Evolutionary conservation across 805 yeast genomes (phyloP), one percentile per base, ranked within the genome.

Genomic region (Candida arabinofermentans): DNA sequence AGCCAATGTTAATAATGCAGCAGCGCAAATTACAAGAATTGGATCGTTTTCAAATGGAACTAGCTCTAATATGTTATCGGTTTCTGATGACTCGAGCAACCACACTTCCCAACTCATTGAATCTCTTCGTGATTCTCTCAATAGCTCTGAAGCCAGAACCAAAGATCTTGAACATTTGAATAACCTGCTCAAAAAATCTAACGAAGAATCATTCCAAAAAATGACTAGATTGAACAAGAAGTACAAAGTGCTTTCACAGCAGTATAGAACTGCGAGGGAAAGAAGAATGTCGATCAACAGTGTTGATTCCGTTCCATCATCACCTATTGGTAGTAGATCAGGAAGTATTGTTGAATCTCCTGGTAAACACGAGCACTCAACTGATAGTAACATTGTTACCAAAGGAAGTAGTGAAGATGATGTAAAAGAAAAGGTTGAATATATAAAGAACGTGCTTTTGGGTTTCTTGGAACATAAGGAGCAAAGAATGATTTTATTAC

Each of bases 391-490:
- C n/a, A 18, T 24, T 4, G 43, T 29, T 13, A 38, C 23, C 61
- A 53, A 37, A 56, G 44, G 39, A 45, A 5, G 49, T 46, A 24
- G 62, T n/a, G 19, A n/a, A 16, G 32, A 56, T 4, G 68, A 65
- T 16, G 57, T 55, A 19, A 58, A 58, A 14, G 72, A 70, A 36
- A 83, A 79, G 52, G 70, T 83, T 17, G 86, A 95, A 10, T 91
- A 91, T 58, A 72, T 89, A 39, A 86, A 86, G 60, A 93, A 93
- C 58, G 96, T 91, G 2, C 62, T 91, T n/a, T 66, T 91, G 2
- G 97, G 97, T 2, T 93, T 85, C 59, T 64, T 93, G 41, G 96
- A 90, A 56, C 96, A 86, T 58, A 85, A 76, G 55, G 99, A 91
- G n/a, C 97, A 90, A 62, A 72, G 98, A 44, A 79, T 72, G 23